Evolutionary conservation across 2,329 filamentous ascomycete species (phyloP), one percentile per base, ranked within the genome.

Genomic region (Pyricularia sp.): DNA sequence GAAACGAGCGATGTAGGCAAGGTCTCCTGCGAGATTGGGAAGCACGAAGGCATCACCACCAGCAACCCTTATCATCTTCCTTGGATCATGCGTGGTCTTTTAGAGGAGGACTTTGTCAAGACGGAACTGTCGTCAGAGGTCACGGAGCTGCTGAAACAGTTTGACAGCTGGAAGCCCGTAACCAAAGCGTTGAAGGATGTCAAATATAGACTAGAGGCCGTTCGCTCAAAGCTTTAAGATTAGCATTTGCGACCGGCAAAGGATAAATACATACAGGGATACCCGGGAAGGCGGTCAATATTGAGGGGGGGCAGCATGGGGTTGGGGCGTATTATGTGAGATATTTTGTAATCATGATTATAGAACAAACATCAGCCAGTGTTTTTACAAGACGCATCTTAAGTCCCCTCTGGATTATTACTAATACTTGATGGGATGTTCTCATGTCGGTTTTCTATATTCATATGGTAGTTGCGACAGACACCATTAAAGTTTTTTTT

Each of bases 121-220:
- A 92, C 88, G 26, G 91, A 96, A 76, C 80, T 97, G 23, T 87
- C 87, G 36, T 80, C 84, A 1, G 95, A 99, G 79, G 93, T 92
- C 7, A 86, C 87, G 70, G 87, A 93, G 75, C 79, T 99, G 67
- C 81, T 99, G n/a, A 84, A 83, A 70, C 89, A 97, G 78, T 99
- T 98, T 78, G 94, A 98, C 77, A 88, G 92, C 68, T 99, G 95
- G 95, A 94, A 91, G 76, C 95, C 95, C 0, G 85, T 84, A 0
- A 97, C 90, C 9, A 99, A 98, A 81, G 92, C 92, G 63, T 80
- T 99, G 69, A 97, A 95, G 80, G 95, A 99, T 79, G 94, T 99
- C 65, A 97, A 97, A 79, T 98, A 96, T 79, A 85, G 95, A 71
- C 82, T 99, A 25, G 95, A 98, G 80, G 94, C 91, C 2, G 92